Percentiles rank a stretch among this genome's conserved stretches.
These are phyloP conservation scores for Penicillium sp. DNA, from an alignment of 2,329 filamentous ascomycete species.

Conservation along the genomic window DNA sequence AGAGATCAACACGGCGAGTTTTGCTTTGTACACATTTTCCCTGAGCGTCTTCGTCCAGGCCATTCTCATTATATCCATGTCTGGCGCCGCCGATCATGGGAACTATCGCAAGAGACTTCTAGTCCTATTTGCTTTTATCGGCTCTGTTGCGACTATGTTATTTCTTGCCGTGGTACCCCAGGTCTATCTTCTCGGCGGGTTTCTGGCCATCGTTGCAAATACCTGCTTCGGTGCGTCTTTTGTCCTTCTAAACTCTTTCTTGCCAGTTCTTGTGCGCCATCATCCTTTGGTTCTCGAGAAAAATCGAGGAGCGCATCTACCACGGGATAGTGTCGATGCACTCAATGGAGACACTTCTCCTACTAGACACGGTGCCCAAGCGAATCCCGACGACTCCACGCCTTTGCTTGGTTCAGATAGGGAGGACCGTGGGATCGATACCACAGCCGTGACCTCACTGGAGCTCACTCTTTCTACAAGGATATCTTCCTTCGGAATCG, in stretches of 20 bases:
- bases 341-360: neutral
- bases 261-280: conserved; percentile 83
- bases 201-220: conserved; percentile 86
- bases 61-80: conserved; percentile 90
- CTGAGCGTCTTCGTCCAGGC: conserved; percentile 85
- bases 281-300: conserved; percentile 57
- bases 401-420: conserved; percentile 24
- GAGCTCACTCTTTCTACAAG: conserved; percentile 80
- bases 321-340: conserved; percentile 3
- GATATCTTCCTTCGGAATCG: conserved; percentile 88
- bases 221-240: conserved; percentile 93
- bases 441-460: conserved; percentile 41
- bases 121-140: conserved; percentile 75
- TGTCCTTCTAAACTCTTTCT: conserved; percentile 89
- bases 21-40: conserved; percentile 98
- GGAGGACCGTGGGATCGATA: conserved; percentile 2
- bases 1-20: conserved; percentile 91
- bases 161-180: conserved; percentile 74
- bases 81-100: conserved; percentile 90
- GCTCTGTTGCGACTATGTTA: conserved; percentile 77
- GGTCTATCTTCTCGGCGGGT: conserved; percentile 72
- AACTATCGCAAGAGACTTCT: conserved; percentile 85
- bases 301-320: conserved; percentile 1
- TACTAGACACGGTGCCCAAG: neutral
- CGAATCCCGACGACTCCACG: conserved; percentile 20